Percentiles rank a stretch among this genome's conserved stretches.
Evolutionary conservation across 768 basidiomycete genomes (phyloP).

Genomic region (Leccinellum luteum): DNA sequence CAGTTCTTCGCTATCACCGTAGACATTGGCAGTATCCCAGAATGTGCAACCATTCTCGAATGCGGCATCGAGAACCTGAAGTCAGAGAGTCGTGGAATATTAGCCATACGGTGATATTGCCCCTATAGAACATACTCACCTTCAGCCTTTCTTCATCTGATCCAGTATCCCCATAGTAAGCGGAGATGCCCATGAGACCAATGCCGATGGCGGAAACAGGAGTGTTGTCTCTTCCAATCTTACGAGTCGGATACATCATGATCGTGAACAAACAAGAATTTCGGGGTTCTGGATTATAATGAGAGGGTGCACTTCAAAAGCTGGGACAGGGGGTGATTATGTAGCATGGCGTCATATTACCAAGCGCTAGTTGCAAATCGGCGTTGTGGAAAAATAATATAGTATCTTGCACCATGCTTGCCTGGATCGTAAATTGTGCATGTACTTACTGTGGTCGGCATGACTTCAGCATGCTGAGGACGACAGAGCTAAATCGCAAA

Average conservation of each 20-base stretch:
- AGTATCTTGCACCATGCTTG: no score
- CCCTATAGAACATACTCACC: conserved; percentile 27
- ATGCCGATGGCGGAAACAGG: conserved; percentile 48
- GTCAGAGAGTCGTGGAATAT: background rate
- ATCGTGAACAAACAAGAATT: background rate
- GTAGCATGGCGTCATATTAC: no score
- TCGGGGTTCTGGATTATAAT: no score
- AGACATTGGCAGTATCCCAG: conserved; percentile 48
- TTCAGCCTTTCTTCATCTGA: conserved; percentile 60
- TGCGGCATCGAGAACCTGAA: conserved; percentile 42
- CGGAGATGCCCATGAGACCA: conserved; percentile 58
- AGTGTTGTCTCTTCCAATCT: conserved; percentile 45
- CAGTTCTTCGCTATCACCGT: conserved; percentile 42
- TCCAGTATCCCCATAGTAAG: conserved; percentile 42
- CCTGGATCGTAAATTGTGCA: no score
- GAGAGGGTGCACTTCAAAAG: background rate
- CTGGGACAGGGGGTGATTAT: no score
- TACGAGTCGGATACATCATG: conserved; percentile 37
- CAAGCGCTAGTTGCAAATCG: no score
- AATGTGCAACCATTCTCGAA: conserved; percentile 41
- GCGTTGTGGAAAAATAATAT: no score
- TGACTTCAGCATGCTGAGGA: no score
- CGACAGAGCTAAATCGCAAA: no score
- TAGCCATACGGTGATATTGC: no score
- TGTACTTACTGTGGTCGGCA: no score